Percentiles rank a stretch among this genome's conserved stretches.
phyloP scores from a whole-genome alignment of 371 early-diverging fungal species.

The Mucor velutinosus region DNA sequence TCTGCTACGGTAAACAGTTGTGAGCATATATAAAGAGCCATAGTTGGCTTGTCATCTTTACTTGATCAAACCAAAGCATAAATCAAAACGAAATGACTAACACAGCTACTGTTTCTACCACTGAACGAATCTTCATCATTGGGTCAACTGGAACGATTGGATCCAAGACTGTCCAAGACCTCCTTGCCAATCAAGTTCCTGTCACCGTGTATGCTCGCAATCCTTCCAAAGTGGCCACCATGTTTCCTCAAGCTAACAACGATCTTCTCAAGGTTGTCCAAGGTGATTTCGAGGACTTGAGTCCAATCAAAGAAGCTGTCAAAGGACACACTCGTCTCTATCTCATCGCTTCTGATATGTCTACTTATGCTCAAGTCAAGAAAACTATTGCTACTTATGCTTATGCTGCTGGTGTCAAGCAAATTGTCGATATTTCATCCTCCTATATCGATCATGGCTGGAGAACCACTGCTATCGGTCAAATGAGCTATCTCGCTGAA shows the following conservation, averaged over 20 bases:
- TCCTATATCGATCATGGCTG: constrained; percentile 16
- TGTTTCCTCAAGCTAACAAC: constrained; percentile 4
- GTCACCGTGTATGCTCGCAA: constrained; percentile 31
- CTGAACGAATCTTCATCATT: constrained; percentile 28
- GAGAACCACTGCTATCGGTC: constrained; percentile 15
- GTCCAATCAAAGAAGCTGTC: constrained; percentile 20
- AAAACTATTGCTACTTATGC: constrained; percentile 15
- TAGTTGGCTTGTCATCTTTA: neutral
- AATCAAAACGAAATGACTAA: neutral
- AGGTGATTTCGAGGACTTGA: constrained; percentile 33
- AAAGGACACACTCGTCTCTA: constrained; percentile 34
- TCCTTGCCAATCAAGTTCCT: constrained; percentile 11
- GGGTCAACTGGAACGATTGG: constrained; percentile 39
- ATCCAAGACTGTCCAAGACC: constrained; percentile 4
- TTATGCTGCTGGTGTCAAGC: constrained; percentile 34
- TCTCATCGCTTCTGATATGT: constrained; percentile 17
- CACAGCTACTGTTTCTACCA: neutral
- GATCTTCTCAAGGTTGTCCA: constrained; percentile 15
- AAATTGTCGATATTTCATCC: constrained; percentile 39
- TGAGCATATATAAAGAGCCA: neutral
- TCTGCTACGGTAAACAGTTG: neutral
- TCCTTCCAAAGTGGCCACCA: constrained; percentile 10
- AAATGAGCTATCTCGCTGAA: constrained; percentile 25
- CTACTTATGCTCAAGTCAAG: constrained; percentile 11
- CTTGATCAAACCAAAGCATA: neutral